Base-by-base conservation (phyloP, 371 early-diverging fungal species). In the Rozella allomycis region DNA sequence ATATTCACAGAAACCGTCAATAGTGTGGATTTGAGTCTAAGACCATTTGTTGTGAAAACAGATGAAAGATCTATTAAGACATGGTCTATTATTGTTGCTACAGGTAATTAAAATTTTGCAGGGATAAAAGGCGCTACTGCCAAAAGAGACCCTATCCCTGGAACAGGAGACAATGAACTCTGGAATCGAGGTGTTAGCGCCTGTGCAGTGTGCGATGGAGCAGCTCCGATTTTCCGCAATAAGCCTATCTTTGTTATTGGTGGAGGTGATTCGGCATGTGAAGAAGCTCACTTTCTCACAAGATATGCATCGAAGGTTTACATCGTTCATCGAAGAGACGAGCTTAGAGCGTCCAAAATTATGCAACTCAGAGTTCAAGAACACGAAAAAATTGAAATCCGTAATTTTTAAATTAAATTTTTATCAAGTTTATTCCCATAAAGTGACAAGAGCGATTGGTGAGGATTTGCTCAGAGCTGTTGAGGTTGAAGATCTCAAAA, bases 181-280 rank as follows among this genome's bases (percentile, higher is more conserved):
- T 90, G 90, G 90, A 78, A 83, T 49, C 66, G 71, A 18, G 98
- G 98, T 48, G 91, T 98, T 51, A 85, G 86, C 38, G 94, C 98
- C 13, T 98, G 98, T 54, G 98, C 98, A 26, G 94, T 94, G 22
- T 98, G 98, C 67, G 98, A 98, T 56, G 98, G 78, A 11, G 91
- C 88, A 38, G 82, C 78, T 12, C 93, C 93, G 20, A 84, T 94
- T 40, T 93, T 86, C 65, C 73, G 79, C 38, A 74, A 87, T 58
- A 83, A 88, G 66, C 77, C 74, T 25, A 39, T 60, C 20, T 58
- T 51, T 31, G 94, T 98, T 17, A 72, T 96, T 41, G 97, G 97
- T 45, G 98, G 98, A 42, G 98, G 98, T 39, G 98, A 98, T 60
- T 80, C 91, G 45, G 98, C 98, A 33, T 79, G 80, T 55, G 98